Conservation (phyloP, 768 basidiomycete genomes). For the Kwoniella sp. region DNA sequence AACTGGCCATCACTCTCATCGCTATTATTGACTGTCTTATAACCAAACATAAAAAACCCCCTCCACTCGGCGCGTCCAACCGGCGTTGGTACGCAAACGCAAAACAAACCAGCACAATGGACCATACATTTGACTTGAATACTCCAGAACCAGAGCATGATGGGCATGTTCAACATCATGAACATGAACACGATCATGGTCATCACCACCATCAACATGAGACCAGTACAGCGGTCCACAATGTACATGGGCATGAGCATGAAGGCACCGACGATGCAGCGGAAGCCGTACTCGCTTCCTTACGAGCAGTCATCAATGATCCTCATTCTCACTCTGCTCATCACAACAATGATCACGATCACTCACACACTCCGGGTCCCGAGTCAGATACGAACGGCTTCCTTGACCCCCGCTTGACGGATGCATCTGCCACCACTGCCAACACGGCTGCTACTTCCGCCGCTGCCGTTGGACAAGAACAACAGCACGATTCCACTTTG, state of each 20-base stretch:
- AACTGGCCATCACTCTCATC: background rate
- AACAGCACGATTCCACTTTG: too few species aligned
- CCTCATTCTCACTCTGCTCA: conserved; percentile 3
- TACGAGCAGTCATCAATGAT: conserved; percentile 37
- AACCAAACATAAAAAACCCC: background rate
- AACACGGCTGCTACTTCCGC: background rate
- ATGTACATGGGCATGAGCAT: background rate
- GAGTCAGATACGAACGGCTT: background rate
- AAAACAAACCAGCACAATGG: conserved; percentile 12
- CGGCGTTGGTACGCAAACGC: too few species aligned
- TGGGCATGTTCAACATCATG: background rate
- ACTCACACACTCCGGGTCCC: background rate
- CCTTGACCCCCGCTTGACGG: background rate
- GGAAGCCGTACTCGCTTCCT: conserved; percentile 38
- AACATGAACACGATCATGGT: conserved; percentile 3
- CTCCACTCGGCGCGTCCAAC: conserved; percentile 39
- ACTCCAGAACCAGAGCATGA: background rate
- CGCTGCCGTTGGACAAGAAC: too few species aligned
- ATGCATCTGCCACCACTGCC: background rate
- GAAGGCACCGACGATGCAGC: conserved; percentile 14
- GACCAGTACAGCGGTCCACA: background rate
- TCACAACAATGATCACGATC: background rate
- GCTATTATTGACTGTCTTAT: background rate
- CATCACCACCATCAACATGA: background rate
- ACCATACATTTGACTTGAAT: conserved; percentile 19